Base-by-base conservation (phyloP, 139 green algal genomes). In the Dunaliella sp. region DNA sequence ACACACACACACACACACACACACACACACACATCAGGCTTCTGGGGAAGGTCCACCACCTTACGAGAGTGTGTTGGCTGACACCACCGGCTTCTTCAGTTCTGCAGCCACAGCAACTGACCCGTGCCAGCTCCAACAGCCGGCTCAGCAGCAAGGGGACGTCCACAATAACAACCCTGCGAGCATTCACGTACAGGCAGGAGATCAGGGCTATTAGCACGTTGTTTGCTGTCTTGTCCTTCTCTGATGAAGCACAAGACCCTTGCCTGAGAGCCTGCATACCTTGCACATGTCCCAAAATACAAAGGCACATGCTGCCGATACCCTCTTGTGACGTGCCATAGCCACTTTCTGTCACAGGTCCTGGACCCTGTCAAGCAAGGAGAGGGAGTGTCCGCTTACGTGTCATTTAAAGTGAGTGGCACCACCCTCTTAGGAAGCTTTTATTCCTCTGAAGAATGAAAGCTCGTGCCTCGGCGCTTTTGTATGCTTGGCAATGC, bases 361-460 rank as follows among this genome's bases (percentile, higher is more conserved):
- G 94, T 98, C 25, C 86, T 87, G 0, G 96, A 99, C 65, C 96
- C 96, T n/a, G 94, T 98, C 16, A 98, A 97, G 91, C 96, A 98
- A 84, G 96, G 96, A 1, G 96, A 99, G 33, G 93, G 95, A 0
- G 95, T 98, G 0, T 88, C 83, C 65, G 90, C 90, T 0, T 94
- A 86, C 83, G 91, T 94, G 1, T 88, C 91, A 30, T 94, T 92
- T 85, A 92, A 91, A 58, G 88, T 92, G 48, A 26, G 48, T n/a
- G n/a, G n/a, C n/a, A n/a, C n/a, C n/a, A n/a, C n/a, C n/a, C n/a
- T n/a, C n/a, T n/a, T n/a, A n/a, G n/a, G n/a, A n/a, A n/a, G n/a
- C n/a, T n/a, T n/a, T n/a, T 16, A 65, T 65, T 65, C 16, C 16
- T 65, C 48, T 65, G 48, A 16, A 65, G 16, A 7, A 16, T 65